Evolutionary conservation across 1,139 yeast species (phyloP), one percentile per base, ranked within the genome.

Genomic region (Magnusiomyces magnusii): DNA sequence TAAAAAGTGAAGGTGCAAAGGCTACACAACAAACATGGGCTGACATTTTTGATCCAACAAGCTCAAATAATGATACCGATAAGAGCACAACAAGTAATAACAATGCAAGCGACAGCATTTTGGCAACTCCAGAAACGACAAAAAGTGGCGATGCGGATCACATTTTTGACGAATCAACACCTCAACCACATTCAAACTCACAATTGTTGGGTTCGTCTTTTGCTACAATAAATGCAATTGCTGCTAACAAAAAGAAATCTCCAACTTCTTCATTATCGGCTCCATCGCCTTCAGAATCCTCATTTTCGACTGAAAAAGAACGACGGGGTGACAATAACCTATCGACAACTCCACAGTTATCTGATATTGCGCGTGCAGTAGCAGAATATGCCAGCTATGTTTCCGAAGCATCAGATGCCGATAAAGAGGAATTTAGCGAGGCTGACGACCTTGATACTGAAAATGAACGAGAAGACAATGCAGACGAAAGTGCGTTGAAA

Each of bases 371-470:
- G 19, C 25, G 54, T 7, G 54, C 54, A 7, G 44, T 51, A 15
- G 23, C 44, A 23, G 54, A 36, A 24, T 51, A 51, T 39, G 54
- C 54, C n/a, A 39, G 54, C 31, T 51, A 51, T 23, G 34, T 19
- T 13, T 51, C 54, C 9, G 54, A 51, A 17, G 54, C 47, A 19
- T 51, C 54, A 2, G 28, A 44, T 44, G 27, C 9, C 2, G 49
- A 44, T 2, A 19, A 21, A 44, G 15, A 44, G 21, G 5, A 5
- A 23, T 5, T 5, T 19, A 5, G 3, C 5, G 27, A 44, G 21
- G 49, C 3, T 21, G 49, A 44, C 21, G 49, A 44, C 9, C 19
- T 3, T 9, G 44, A 39, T 39, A 9, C 19, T 9, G 44, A 39
- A 10, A 39, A n/a, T 19, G 17, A 39, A 3, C 5, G 7, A 9